phyloP scores from a whole-genome alignment of 1,284 basidiomycete species.

The Fomitopsis schrenkii region DNA sequence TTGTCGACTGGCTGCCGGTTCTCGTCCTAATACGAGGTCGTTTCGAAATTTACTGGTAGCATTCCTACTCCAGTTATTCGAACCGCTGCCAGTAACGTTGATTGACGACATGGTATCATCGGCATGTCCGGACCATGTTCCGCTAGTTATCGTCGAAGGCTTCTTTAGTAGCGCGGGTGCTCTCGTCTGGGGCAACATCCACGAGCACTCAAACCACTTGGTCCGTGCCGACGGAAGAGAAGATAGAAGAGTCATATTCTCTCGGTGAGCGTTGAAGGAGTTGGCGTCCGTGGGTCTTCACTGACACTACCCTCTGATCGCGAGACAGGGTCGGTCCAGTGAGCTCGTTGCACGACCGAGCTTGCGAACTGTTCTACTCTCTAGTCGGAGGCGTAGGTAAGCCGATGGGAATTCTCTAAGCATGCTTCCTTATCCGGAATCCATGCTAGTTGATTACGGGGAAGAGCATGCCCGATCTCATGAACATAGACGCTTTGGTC shows the following conservation, averaged over 20 bases:
- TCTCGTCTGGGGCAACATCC: constrained; percentile 42
- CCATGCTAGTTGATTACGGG: constrained; percentile 37
- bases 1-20: too few relatives aligned
- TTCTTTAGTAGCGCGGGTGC: constrained; percentile 44
- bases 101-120: background rate
- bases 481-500: constrained; percentile 42
- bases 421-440: background rate
- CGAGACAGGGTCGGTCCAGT: constrained; percentile 42
- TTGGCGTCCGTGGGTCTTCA: background rate
- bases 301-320: background rate
- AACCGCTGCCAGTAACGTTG: too few relatives aligned
- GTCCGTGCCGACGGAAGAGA: constrained; percentile 13
- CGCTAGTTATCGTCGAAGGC: constrained; percentile 52
- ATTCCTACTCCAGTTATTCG: too few relatives aligned
- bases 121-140: constrained; percentile 11
- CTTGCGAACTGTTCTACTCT: constrained; percentile 54
- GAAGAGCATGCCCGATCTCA: constrained; percentile 30
- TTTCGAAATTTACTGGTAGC: too few relatives aligned
- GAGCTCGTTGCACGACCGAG: constrained; percentile 54
- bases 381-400: constrained; percentile 45
- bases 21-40: too few relatives aligned
- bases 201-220: constrained; percentile 30
- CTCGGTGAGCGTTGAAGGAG: constrained; percentile 27
- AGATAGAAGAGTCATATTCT: constrained; percentile 25
- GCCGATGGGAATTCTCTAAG: constrained; percentile 6